A percentile compares a stretch with the other conserved stretches of the same genome.
Conservation (phyloP, 2,329 filamentous ascomycete genomes). For the Hypoxylon sp. region DNA sequence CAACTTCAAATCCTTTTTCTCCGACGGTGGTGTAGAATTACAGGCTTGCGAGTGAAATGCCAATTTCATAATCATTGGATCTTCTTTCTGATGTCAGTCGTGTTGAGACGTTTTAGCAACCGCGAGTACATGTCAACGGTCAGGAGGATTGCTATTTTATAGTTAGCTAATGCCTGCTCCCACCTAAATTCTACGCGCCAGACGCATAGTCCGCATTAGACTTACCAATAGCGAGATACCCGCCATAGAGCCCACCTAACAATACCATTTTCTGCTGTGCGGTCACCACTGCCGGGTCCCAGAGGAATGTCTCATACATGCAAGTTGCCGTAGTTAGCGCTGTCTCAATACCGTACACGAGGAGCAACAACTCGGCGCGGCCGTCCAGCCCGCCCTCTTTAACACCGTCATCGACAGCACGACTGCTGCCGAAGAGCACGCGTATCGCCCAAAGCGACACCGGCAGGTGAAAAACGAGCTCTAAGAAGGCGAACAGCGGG, state of each 20-base stretch:
- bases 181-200: neutral
- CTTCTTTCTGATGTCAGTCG: conserved; percentile 58
- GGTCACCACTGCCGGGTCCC: conserved; percentile 64
- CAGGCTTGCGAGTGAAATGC: neutral
- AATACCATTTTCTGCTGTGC: conserved; percentile 62
- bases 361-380: conserved; percentile 64
- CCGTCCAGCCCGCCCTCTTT: conserved; percentile 53
- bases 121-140: conserved; percentile 69
- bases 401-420: neutral
- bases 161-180: conserved; percentile 15
- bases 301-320: conserved; percentile 65
- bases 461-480: conserved; percentile 67
- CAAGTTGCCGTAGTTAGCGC: conserved; percentile 67
- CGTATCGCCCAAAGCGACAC: conserved; percentile 64
- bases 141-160: conserved; percentile 62
- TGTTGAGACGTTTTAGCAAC: conserved; percentile 62
- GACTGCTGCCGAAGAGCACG: conserved; percentile 54
- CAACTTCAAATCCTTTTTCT: conserved; percentile 3
- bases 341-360: conserved; percentile 67
- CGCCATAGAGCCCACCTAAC: conserved; percentile 65
- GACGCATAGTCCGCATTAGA: conserved; percentile 38
- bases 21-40: neutral
- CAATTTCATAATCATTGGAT: conserved; percentile 52
- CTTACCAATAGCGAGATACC: conserved; percentile 69
- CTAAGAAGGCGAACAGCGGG: conserved; percentile 65